phyloP scores from a whole-genome alignment of 129 eudicot genomes.

The Dittrichia graveolens region DNA sequence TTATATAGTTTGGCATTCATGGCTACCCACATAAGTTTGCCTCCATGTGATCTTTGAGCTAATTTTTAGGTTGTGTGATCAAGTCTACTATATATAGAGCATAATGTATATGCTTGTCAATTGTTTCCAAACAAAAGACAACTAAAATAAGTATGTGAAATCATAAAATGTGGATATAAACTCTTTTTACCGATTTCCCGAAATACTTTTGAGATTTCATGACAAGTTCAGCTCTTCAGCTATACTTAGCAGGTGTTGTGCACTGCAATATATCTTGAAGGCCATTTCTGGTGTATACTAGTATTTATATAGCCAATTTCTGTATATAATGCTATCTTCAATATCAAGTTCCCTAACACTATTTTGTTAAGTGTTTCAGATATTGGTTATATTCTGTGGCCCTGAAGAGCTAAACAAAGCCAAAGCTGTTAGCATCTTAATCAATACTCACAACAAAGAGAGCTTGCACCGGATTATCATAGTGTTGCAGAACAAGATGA shows the following conservation, averaged over 20 bases:
- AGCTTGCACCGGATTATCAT: conserved; percentile 46
- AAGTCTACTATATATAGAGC: not conserved
- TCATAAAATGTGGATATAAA: not conserved
- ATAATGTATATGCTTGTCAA: not conserved
- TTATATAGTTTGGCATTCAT: not conserved
- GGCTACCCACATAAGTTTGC: not conserved
- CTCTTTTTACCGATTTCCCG: not conserved
- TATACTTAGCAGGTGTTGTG: not conserved
- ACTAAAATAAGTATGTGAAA: not conserved
- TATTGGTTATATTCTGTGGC: conserved; percentile 55
- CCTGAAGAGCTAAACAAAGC: conserved; percentile 39
- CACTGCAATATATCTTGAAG: conserved; percentile 8
- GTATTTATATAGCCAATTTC: not conserved
- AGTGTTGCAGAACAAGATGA: conserved; percentile 52
- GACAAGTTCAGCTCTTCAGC: not conserved
- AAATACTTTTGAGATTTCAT: too few species aligned
- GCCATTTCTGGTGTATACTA: conserved; percentile 6
- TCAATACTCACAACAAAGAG: conserved; percentile 42
- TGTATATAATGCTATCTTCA: conserved; percentile 10
- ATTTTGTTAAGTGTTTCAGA: conserved; percentile 33
- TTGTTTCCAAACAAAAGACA: not conserved
- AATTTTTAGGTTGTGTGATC: not conserved
- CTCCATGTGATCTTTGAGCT: not conserved
- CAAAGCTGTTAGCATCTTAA: conserved; percentile 34
- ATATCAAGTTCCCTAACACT: not conserved